Conservation (phyloP, 169 alveolate genomes). For the Babesia sp. region DNA sequence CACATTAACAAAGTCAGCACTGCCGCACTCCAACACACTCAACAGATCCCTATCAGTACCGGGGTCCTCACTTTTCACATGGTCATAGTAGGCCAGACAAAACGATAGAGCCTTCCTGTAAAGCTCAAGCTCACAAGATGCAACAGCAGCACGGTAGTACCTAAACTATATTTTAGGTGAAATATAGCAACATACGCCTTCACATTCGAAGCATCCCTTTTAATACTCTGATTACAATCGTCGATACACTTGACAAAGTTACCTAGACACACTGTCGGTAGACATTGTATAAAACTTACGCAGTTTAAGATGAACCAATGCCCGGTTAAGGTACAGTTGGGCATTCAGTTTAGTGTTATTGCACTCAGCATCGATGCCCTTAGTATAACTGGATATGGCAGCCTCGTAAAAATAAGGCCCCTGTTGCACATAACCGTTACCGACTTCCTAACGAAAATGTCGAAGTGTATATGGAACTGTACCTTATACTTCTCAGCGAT, state of each 20-base stretch:
- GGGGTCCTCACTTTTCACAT: background rate
- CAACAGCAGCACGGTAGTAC: slow-evolving; percentile 65
- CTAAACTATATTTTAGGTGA: background rate
- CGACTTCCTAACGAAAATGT: slow-evolving; percentile 47
- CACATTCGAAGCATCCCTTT: slow-evolving; percentile 22
- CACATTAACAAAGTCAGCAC: slow-evolving; percentile 19
- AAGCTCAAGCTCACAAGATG: slow-evolving; percentile 56
- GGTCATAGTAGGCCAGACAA: slow-evolving; percentile 52
- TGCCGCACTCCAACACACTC: slow-evolving; percentile 9
- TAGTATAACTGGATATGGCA: slow-evolving; percentile 68
- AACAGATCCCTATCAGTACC: background rate
- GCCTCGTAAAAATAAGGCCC: slow-evolving; percentile 57
- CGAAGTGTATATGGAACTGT: background rate
- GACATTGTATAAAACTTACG: background rate
- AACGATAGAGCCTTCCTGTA: slow-evolving; percentile 56
- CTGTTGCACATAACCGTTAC: slow-evolving; percentile 62
- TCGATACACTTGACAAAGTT: slow-evolving; percentile 61
- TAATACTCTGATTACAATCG: slow-evolving; percentile 56
- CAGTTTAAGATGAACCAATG: slow-evolving; percentile 50
- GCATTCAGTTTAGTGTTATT: slow-evolving; percentile 51
- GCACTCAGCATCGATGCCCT: slow-evolving; percentile 60
- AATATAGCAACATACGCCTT: slow-evolving; percentile 48
- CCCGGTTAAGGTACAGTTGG: slow-evolving; percentile 61
- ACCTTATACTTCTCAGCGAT: slow-evolving; percentile 67
- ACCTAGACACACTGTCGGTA: slow-evolving; percentile 1